phyloP scores from a whole-genome alignment of 805 yeast species.

The Schwanniomyces pseudopolymorphus region DNA sequence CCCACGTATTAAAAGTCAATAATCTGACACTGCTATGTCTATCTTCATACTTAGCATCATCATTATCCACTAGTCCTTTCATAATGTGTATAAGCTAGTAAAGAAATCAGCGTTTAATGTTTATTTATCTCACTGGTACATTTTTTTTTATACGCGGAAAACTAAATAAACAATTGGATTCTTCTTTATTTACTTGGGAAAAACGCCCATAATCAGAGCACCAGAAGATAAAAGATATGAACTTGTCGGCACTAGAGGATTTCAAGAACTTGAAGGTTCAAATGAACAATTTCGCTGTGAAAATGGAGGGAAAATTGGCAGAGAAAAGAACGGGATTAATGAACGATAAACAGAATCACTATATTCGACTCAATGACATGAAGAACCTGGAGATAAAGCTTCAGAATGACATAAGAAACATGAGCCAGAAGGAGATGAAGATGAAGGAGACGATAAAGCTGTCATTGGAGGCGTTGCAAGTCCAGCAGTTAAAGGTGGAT shows the following conservation, averaged over 20 bases:
- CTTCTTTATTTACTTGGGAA: neutral
- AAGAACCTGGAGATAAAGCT: conserved; percentile 30
- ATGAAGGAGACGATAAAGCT: conserved; percentile 25
- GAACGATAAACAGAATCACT: conserved; percentile 32
- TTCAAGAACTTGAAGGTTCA: conserved; percentile 36
- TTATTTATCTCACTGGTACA: neutral
- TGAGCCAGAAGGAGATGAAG: conserved; percentile 24
- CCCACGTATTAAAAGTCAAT: conserved; percentile 84
- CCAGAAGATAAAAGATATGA: neutral
- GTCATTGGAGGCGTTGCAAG: conserved; percentile 21
- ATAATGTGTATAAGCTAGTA: neutral
- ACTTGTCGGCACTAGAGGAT: conserved; percentile 19
- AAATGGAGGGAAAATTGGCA: conserved; percentile 33
- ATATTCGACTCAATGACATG: conserved; percentile 27
- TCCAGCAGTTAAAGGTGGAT: conserved; percentile 35
- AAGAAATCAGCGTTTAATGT: neutral
- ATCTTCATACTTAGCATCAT: neutral
- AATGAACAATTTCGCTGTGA: conserved; percentile 37
- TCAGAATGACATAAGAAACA: conserved; percentile 26
- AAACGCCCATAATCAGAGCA: neutral
- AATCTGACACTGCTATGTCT: conserved; percentile 36
- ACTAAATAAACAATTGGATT: neutral
- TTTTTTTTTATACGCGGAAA: neutral
- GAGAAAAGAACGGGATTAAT: conserved; percentile 32
- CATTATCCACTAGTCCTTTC: neutral